These are phyloP conservation scores for Rutstroemia sp. DNA, from an alignment of 2,329 filamentous ascomycete genomes.

Conservation along the genomic window DNA sequence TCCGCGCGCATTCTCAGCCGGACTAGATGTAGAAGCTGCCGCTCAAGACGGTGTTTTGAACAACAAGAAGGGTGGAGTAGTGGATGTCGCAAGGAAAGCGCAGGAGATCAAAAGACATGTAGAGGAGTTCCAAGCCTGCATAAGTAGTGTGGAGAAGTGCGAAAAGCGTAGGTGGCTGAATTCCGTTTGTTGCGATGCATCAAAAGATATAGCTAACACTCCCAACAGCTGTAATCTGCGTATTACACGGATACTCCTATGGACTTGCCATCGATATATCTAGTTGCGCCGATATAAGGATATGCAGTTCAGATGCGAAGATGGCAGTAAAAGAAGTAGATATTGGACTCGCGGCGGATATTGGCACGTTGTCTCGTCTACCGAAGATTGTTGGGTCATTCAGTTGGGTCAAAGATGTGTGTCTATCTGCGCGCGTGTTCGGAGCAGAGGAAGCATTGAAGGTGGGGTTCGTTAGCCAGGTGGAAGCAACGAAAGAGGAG, in stretches of 20 bases:
- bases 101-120: slow-evolving; percentile 59
- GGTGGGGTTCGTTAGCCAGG: slow-evolving; percentile 63
- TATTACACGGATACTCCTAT: slow-evolving; percentile 70
- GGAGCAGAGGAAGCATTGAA: slow-evolving; percentile 58
- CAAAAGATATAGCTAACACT: not conserved
- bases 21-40: slow-evolving; percentile 73
- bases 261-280: slow-evolving; percentile 72
- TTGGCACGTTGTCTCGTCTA: slow-evolving; percentile 66
- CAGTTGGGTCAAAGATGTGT: slow-evolving; percentile 76
- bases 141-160: slow-evolving; percentile 72
- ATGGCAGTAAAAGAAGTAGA: slow-evolving; percentile 77
- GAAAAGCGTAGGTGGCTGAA: slow-evolving; percentile 62
- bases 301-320: slow-evolving; percentile 51
- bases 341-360: slow-evolving; percentile 72
- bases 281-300: slow-evolving; percentile 62
- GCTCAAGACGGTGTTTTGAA: slow-evolving; percentile 42
- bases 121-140: slow-evolving; percentile 70
- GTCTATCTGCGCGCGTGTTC: slow-evolving; percentile 64
- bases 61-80: slow-evolving; percentile 13
- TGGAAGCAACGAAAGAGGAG: slow-evolving; percentile 54
- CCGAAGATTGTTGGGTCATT: slow-evolving; percentile 65
- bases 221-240: slow-evolving; percentile 63
- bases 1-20: slow-evolving; percentile 75
- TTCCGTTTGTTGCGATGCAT: not conserved
- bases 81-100: slow-evolving; percentile 59